phyloP scores from a whole-genome alignment of 2,329 filamentous ascomycete genomes.

The Xylariaceae sp. region DNA sequence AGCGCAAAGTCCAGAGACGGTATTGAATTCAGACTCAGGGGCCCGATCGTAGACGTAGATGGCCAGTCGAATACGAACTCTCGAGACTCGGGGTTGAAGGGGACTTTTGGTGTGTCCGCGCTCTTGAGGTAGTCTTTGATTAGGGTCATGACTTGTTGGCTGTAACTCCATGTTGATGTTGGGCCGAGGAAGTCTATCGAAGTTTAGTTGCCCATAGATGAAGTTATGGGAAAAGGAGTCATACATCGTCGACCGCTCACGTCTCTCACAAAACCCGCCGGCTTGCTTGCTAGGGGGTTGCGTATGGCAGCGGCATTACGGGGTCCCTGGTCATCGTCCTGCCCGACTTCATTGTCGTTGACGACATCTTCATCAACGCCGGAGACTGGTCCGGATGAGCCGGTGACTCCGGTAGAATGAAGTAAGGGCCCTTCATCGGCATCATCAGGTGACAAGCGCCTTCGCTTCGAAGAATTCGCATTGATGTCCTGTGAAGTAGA shows the following conservation, averaged over 20 bases:
- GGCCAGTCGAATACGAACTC: constrained; percentile 5
- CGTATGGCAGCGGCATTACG: neutral
- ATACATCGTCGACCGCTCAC: neutral
- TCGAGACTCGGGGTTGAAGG: constrained; percentile 2
- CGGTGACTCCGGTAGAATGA: neutral
- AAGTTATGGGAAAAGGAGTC: neutral
- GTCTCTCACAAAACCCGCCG: constrained; percentile 2
- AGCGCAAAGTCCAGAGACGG: constrained; percentile 3
- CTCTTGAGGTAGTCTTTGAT: constrained; percentile 4
- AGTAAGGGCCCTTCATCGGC: neutral
- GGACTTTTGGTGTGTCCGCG: neutral
- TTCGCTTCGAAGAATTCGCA: neutral
- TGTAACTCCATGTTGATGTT: constrained; percentile 8
- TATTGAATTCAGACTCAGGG: neutral
- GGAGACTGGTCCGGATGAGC: neutral
- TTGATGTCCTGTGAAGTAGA: neutral
- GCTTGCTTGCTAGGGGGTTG: constrained; percentile 5
- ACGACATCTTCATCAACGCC: neutral
- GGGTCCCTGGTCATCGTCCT: neutral
- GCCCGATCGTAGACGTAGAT: neutral
- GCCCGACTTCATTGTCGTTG: neutral
- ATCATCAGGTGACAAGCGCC: neutral
- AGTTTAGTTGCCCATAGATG: too few species aligned
- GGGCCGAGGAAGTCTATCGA: constrained; percentile 4
- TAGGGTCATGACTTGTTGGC: constrained; percentile 1